Percentiles rank a stretch among this genome's conserved stretches.
phyloP scores from a whole-genome alignment of 139 green algal species.

The Bryopsis sp. region DNA sequence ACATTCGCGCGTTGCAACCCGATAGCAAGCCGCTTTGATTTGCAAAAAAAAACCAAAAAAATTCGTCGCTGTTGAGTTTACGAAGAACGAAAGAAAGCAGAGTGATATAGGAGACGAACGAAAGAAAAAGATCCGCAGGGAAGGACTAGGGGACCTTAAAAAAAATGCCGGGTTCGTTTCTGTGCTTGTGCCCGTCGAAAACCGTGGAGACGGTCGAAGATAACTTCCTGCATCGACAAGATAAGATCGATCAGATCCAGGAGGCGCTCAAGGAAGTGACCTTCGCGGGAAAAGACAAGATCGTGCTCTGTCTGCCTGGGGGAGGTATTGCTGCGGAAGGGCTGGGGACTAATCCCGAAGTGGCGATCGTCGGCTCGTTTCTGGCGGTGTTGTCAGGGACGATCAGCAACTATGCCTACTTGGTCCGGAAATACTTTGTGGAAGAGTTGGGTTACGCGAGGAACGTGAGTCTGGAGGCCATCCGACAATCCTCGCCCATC shows the following conservation, averaged over 20 bases:
- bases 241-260: background rate
- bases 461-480: conserved; percentile 16
- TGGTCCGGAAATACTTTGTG: conserved; percentile 18
- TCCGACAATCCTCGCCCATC: conserved; percentile 8
- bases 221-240: background rate
- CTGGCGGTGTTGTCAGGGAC: conserved; percentile 15
- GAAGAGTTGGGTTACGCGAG: conserved; percentile 4
- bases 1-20: too few species aligned
- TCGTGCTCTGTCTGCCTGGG: conserved; percentile 9
- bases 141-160: too few species aligned
- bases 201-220: background rate
- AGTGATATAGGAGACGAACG: too few species aligned
- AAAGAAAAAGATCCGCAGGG: too few species aligned
- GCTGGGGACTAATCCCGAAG: conserved; percentile 1
- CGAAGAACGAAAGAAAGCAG: too few species aligned
- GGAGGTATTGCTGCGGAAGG: conserved; percentile 12
- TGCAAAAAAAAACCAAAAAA: too few species aligned
- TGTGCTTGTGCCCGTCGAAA: background rate
- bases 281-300: conserved; percentile 13
- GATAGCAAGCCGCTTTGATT: too few species aligned
- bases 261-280: conserved; percentile 3
- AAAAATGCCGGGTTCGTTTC: background rate
- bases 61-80: too few species aligned
- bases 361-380: conserved; percentile 15
- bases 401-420: conserved; percentile 18